phyloP scores from a whole-genome alignment of 805 yeast genomes.

The Lipomyces yamanashiensis region DNA sequence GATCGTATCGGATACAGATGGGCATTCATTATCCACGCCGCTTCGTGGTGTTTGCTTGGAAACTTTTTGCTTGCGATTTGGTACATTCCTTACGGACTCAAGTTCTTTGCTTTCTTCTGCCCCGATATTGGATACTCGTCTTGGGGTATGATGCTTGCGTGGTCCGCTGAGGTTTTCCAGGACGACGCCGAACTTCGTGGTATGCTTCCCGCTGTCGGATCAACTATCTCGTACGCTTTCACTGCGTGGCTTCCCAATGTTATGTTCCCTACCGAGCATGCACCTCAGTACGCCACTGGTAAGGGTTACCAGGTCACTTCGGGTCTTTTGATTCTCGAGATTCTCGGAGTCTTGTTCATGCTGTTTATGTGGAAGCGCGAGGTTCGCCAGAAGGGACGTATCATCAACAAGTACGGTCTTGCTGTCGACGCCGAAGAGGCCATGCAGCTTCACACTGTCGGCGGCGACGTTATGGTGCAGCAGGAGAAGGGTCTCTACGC shows the following conservation, averaged over 20 bases:
- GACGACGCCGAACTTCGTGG: slow-evolving; percentile 42
- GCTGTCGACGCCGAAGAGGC: slow-evolving; percentile 33
- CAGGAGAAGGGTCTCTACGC: slow-evolving; percentile 13
- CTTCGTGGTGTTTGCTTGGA: slow-evolving; percentile 29
- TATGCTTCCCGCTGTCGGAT: slow-evolving; percentile 45
- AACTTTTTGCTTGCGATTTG: slow-evolving; percentile 50
- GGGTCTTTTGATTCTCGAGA: slow-evolving; percentile 35
- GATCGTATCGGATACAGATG: slow-evolving; percentile 44
- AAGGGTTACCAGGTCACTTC: slow-evolving; percentile 41
- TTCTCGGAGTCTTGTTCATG: slow-evolving; percentile 27
- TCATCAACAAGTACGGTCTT: slow-evolving; percentile 28
- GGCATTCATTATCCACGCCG: slow-evolving; percentile 40
- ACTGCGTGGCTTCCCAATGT: slow-evolving; percentile 47
- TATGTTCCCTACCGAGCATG: slow-evolving; percentile 46
- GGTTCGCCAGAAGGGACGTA: slow-evolving; percentile 26
- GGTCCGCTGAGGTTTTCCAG: slow-evolving; percentile 42
- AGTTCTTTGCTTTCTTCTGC: slow-evolving; percentile 34
- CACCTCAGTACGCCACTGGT: slow-evolving; percentile 46
- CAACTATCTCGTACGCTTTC: slow-evolving; percentile 44
- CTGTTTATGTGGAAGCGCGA: slow-evolving; percentile 28
- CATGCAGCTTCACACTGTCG: slow-evolving; percentile 5
- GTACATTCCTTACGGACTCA: slow-evolving; percentile 50
- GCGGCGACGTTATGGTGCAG: neutral
- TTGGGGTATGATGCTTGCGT: slow-evolving; percentile 39
- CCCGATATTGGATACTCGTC: slow-evolving; percentile 31